Evolutionary conservation across 805 yeast species (phyloP).

Genomic region (Hanseniaspora guilliermondii): DNA sequence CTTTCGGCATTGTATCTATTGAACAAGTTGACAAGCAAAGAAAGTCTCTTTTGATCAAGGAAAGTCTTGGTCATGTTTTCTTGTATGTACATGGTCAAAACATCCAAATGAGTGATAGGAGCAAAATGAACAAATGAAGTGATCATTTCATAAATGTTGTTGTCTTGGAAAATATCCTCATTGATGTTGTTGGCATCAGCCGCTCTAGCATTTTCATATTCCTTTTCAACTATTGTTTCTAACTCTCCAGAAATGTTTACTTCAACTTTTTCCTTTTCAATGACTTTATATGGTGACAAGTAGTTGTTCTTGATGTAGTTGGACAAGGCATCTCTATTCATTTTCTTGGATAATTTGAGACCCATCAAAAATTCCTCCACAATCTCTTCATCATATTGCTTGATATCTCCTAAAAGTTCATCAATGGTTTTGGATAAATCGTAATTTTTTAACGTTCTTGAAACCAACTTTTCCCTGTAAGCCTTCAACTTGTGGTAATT

Average conservation of each 20-base stretch:
- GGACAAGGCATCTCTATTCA: background rate
- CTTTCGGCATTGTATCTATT: background rate
- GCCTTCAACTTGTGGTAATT: background rate
- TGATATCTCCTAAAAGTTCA: background rate
- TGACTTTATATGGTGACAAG: background rate
- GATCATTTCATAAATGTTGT: background rate
- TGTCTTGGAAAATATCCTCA: slow-evolving; percentile 5
- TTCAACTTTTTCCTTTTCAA: background rate
- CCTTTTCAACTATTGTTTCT: background rate
- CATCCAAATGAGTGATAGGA: background rate
- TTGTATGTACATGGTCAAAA: background rate
- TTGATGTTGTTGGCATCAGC: slow-evolving; percentile 2
- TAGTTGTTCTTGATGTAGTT: background rate
- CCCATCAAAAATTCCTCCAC: background rate
- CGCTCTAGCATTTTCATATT: background rate
- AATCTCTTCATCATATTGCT: background rate
- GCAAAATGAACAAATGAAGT: background rate
- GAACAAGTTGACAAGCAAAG: background rate
- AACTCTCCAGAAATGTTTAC: background rate
- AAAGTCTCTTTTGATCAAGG: background rate
- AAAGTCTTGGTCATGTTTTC: slow-evolving; percentile 7
- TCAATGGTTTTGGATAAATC: background rate
- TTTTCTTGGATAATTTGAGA: background rate
- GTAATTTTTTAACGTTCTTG: background rate
- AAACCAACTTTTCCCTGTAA: background rate